Conservation (phyloP, 2,329 filamentous ascomycete genomes). For the Trichoderma cornu-damae region DNA sequence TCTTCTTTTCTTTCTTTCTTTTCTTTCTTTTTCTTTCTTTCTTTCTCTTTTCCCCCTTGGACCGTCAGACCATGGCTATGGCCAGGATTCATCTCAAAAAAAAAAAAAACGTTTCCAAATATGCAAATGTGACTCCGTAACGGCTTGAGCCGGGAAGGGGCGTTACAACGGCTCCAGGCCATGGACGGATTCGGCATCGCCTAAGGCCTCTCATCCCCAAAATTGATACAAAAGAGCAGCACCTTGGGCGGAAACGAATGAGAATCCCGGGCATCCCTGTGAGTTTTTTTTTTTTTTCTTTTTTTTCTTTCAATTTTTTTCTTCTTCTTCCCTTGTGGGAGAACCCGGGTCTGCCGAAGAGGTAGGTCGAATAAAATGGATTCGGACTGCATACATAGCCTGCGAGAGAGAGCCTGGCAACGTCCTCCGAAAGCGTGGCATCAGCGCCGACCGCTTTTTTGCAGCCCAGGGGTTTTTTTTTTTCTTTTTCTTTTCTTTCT, state of each 20-base stretch:
- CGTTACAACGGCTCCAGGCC: slow-evolving; percentile 6
- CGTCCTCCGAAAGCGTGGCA: not conserved
- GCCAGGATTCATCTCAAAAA: slow-evolving; percentile 1
- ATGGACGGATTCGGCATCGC: slow-evolving; percentile 8
- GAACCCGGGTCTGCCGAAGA: slow-evolving; percentile 9
- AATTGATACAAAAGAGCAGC: not conserved
- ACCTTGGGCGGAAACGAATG: not conserved
- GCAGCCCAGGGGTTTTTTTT: not conserved
- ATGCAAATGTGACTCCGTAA: not conserved
- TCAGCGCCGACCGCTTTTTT: slow-evolving; percentile 6
- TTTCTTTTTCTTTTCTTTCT: not conserved
- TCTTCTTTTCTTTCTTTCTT: not conserved
- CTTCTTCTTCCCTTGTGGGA: not conserved
- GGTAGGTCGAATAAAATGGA: not conserved
- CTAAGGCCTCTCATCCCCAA: not conserved
- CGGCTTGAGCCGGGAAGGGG: slow-evolving; percentile 3
- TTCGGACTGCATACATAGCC: no score
- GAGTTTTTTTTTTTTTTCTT: no score
- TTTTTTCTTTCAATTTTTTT: no score
- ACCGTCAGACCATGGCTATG: slow-evolving; percentile 4
- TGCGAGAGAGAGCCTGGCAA: slow-evolving; percentile 13
- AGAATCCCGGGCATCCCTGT: not conserved
- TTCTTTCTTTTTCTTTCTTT: no score
- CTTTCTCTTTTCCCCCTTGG: no score
- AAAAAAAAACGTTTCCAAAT: no score